Evolutionary conservation across 163 green algal genomes (phyloP).

Genomic region (Botryococcus braunii): DNA sequence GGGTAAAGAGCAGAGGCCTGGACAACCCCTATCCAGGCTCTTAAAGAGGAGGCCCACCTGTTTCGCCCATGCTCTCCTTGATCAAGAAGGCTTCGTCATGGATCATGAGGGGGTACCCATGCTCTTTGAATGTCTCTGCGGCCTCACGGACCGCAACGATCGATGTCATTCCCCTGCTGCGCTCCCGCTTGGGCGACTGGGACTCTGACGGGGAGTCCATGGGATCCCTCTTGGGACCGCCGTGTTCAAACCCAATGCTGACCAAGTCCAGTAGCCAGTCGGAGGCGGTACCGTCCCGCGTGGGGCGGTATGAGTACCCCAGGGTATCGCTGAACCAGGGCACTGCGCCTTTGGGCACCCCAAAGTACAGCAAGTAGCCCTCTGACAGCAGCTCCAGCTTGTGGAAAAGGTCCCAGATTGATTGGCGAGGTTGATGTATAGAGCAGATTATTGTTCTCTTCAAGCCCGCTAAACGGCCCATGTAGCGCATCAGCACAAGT

Average conservation of each 20-base stretch:
- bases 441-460: conserved; percentile 17
- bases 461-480: conserved; percentile 40
- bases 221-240: too few species aligned
- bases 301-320: conserved; percentile 2
- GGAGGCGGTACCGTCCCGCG: conserved; percentile 3
- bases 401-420: conserved; percentile 58
- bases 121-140: too few species aligned
- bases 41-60: too few species aligned
- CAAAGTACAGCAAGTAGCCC: conserved; percentile 46
- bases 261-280: conserved; percentile 63
- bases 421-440: conserved; percentile 22
- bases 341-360: conserved; percentile 19
- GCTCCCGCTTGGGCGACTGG: too few species aligned
- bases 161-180: too few species aligned
- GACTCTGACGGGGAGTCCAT: too few species aligned
- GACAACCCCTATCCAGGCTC: too few species aligned
- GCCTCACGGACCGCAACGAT: too few species aligned
- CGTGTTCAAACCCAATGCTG: conserved; percentile 31
- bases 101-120: too few species aligned
- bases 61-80: too few species aligned
- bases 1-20: too few species aligned
- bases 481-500: conserved; percentile 39
- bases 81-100: too few species aligned
- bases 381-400: conserved; percentile 42
- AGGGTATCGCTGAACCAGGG: conserved; percentile 33